These are phyloP conservation scores for Solanum medicagineum DNA, from an alignment of 257 asterid species.

Conservation along the genomic window DNA sequence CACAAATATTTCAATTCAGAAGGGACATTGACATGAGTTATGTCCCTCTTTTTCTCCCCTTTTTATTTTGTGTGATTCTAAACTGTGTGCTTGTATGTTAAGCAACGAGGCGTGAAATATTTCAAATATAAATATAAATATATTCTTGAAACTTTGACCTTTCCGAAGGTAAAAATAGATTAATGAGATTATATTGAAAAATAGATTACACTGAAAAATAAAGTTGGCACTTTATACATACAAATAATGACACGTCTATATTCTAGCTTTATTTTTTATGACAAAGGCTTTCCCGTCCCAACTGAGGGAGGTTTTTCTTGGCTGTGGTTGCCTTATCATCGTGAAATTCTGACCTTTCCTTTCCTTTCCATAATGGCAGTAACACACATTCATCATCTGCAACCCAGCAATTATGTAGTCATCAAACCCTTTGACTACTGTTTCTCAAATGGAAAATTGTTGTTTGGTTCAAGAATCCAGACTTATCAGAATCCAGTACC, in stretches of 20 bases:
- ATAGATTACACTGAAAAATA: not conserved
- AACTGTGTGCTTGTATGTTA: not conserved
- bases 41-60: not conserved
- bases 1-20: not conserved
- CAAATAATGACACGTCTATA: too few species aligned
- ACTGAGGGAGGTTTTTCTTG: not conserved
- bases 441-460: not conserved
- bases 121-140: not conserved
- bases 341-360: not conserved
- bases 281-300: too few species aligned
- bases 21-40: not conserved
- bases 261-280: too few species aligned
- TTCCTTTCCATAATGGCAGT: slow-evolving; percentile 30
- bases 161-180: not conserved
- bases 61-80: not conserved
- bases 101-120: not conserved
- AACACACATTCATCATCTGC: slow-evolving; percentile 7
- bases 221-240: too few species aligned
- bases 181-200: not conserved
- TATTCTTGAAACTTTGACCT: not conserved
- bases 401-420: not conserved
- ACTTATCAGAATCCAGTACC: slow-evolving; percentile 8
- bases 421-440: not conserved
- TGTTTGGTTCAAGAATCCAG: slow-evolving; percentile 8
- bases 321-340: not conserved